These are phyloP conservation scores for Apophysomyces sp. DNA, from an alignment of 371 early-diverging fungal species.

Conservation along the genomic window DNA sequence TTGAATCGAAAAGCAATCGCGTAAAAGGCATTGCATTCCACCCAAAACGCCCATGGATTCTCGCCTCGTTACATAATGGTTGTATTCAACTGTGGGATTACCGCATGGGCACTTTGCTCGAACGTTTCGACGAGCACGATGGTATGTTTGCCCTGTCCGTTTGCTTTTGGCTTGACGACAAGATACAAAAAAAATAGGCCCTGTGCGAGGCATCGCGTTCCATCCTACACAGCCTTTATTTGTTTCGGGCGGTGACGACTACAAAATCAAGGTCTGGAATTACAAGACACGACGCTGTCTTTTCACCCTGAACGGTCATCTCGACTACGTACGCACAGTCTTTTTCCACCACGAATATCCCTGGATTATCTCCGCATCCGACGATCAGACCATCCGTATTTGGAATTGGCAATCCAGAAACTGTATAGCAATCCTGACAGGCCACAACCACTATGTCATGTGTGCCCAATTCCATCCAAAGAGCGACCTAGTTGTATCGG, in stretches of 20 bases:
- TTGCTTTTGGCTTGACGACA: not conserved
- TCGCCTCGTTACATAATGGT: slow-evolving; percentile 98
- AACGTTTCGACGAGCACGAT: slow-evolving; percentile 98
- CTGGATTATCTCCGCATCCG: slow-evolving; percentile 97
- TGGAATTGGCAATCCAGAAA: slow-evolving; percentile 99
- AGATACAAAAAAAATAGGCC: slow-evolving; percentile 62
- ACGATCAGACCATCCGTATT: slow-evolving; percentile 99
- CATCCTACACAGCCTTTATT: slow-evolving; percentile 98
- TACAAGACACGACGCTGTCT: slow-evolving; percentile 95
- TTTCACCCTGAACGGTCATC: slow-evolving; percentile 96
- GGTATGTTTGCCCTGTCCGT: slow-evolving; percentile 55
- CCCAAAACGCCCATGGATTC: slow-evolving; percentile 97
- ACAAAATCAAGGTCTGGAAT: slow-evolving; percentile 99
- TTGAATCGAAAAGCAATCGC: slow-evolving; percentile 97
- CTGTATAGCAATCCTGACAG: slow-evolving; percentile 96
- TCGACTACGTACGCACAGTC: slow-evolving; percentile 98
- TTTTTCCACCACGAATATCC: slow-evolving; percentile 99
- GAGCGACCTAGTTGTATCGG: slow-evolving; percentile 94
- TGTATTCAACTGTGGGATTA: slow-evolving; percentile 99
- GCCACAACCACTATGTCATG: slow-evolving; percentile 99
- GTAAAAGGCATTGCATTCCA: slow-evolving; percentile 99
- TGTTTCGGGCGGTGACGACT: slow-evolving; percentile 99
- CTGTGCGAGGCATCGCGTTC: slow-evolving; percentile 97
- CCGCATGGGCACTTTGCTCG: slow-evolving; percentile 95
- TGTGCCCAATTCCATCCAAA: slow-evolving; percentile 97